phyloP scores from a whole-genome alignment of 371 early-diverging fungal genomes.

The Mucor irregularis region DNA sequence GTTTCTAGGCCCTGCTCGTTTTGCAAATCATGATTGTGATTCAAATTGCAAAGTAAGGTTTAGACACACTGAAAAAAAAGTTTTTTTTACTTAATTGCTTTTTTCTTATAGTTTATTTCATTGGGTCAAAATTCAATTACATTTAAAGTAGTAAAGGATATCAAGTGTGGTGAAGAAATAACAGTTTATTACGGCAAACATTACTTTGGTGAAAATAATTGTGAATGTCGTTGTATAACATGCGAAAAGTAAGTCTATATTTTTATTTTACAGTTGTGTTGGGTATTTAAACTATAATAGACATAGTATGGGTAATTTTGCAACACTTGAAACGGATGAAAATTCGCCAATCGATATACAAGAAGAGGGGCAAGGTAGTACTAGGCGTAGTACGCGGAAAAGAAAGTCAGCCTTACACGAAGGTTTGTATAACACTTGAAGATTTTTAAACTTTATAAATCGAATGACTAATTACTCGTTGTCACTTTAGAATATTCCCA shows the following conservation, averaged over 20 bases:
- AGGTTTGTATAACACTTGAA: slow-evolving; percentile 20
- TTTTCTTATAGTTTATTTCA: slow-evolving; percentile 58
- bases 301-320: slow-evolving; percentile 22
- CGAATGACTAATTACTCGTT: background rate
- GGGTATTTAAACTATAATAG: background rate
- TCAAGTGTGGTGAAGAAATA: slow-evolving; percentile 85
- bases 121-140: slow-evolving; percentile 64
- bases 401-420: slow-evolving; percentile 35
- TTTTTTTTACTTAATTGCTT: background rate
- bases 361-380: slow-evolving; percentile 12
- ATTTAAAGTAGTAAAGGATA: slow-evolving; percentile 77
- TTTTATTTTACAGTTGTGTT: background rate
- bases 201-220: slow-evolving; percentile 88
- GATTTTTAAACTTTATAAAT: background rate
- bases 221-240: slow-evolving; percentile 88
- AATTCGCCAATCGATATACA: slow-evolving; percentile 6
- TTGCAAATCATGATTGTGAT: slow-evolving; percentile 95
- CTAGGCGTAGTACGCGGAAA: slow-evolving; percentile 36
- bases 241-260: slow-evolving; percentile 66
- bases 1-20: slow-evolving; percentile 94
- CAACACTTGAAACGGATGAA: slow-evolving; percentile 18
- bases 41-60: slow-evolving; percentile 73
- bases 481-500: slow-evolving; percentile 1
- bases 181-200: slow-evolving; percentile 83
- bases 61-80: background rate